phyloP scores from a whole-genome alignment of 2,329 filamentous ascomycete species.

The Scedosporium dehoogii region DNA sequence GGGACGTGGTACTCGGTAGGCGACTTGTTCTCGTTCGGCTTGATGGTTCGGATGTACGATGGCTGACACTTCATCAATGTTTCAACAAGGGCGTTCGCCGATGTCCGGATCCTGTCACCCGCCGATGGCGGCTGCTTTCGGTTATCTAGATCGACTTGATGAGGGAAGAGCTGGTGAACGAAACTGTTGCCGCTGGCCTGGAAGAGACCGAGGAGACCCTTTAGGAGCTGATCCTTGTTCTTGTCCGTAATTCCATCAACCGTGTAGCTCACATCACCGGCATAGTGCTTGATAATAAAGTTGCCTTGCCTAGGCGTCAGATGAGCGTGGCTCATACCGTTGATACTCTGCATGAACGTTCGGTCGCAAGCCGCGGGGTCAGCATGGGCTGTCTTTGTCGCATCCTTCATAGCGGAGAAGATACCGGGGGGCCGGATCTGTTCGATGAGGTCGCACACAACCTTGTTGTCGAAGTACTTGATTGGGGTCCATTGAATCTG shows the following conservation, averaged over 20 bases:
- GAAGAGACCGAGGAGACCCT: slow-evolving; percentile 84
- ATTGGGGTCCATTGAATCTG: slow-evolving; percentile 99
- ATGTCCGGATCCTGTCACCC: slow-evolving; percentile 90
- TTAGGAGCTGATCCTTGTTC: slow-evolving; percentile 95
- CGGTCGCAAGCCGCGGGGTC: slow-evolving; percentile 90
- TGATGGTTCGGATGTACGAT: slow-evolving; percentile 97
- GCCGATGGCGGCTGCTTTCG: slow-evolving; percentile 87
- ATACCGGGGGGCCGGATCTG: slow-evolving; percentile 82
- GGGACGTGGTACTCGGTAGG: slow-evolving; percentile 82
- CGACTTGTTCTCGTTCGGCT: slow-evolving; percentile 98
- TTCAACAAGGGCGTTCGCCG: slow-evolving; percentile 87
- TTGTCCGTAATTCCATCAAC: slow-evolving; percentile 98
- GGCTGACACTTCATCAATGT: slow-evolving; percentile 96
- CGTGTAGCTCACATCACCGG: slow-evolving; percentile 89
- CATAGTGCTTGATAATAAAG: slow-evolving; percentile 98
- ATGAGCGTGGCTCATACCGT: slow-evolving; percentile 83
- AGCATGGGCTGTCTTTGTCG: slow-evolving; percentile 95
- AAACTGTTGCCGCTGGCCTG: slow-evolving; percentile 77
- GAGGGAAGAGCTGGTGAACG: slow-evolving; percentile 78
- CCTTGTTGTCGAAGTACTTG: slow-evolving; percentile 99
- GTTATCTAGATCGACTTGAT: slow-evolving; percentile 93
- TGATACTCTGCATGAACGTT: slow-evolving; percentile 89
- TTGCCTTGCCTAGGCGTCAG: slow-evolving; percentile 86
- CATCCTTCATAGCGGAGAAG: slow-evolving; percentile 93
- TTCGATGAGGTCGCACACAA: slow-evolving; percentile 95